Evolutionary conservation across 2,329 filamentous ascomycete species (phyloP), one percentile per base, ranked within the genome.

Genomic region (Pezicula carpinea): DNA sequence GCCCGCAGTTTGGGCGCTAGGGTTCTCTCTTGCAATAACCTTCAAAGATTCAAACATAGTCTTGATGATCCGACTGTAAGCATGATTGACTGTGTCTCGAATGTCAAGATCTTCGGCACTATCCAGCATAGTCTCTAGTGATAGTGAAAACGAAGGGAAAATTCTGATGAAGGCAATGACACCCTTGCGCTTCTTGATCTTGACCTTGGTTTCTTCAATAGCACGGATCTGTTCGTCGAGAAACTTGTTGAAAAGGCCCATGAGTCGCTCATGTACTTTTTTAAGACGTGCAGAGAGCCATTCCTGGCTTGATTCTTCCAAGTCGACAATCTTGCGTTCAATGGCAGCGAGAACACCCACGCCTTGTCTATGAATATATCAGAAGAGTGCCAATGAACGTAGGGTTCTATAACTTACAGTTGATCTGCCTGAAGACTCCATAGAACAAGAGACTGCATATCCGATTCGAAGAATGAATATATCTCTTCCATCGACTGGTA

Each of bases 141-240:
- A 83, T 1, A 80, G 69, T n/a, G 83, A 83, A 68, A 96, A 96
- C 49, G 84, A 74, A 0, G 92, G 93, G 73, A 97, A 97, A 34
- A 92, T 85, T 54, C 89, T 87, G 73, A 97, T 92, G 66, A 97
- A 97, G 14, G 85, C 84, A 59, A 97, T 96, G 47, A 99, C 89
- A 10, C 93, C 92, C 70, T 95, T 96, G 56, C 93, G 86, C 74
- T 97, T 97, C 74, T 96, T 96, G 69, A 96, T 90, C 73, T 96
- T 96, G 66, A 99, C 92, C 69, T 97, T 97, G 33, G 91, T 97
- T 52, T 97, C 93, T 68, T 97, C 93, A 53, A 97, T 96, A 5
- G 90, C 91, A 21, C 89, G 87, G 49, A 97, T 87, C 65, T 99
- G 93, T 54, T 96, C 89, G 56, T 97, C 92, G 7, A 97, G 82